Percentiles rank a stretch among this genome's conserved stretches.
phyloP scores from a whole-genome alignment of 768 basidiomycete genomes.

The Tricholoma flavovirens region DNA sequence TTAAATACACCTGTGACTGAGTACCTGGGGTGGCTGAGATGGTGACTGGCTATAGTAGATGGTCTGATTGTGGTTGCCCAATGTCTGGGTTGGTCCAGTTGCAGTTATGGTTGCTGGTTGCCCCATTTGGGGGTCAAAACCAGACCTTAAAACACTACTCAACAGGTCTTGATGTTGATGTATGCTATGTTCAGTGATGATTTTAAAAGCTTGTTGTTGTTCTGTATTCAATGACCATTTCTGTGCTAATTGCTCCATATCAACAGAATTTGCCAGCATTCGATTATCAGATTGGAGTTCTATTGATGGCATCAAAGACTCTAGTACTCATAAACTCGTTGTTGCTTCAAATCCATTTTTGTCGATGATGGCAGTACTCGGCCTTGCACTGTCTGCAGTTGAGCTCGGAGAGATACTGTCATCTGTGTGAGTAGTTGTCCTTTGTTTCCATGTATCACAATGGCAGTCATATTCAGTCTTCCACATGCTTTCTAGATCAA shows the following conservation, averaged over 20 bases:
- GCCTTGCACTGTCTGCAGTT: background rate
- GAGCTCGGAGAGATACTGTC: background rate
- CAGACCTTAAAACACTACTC: too few relatives aligned
- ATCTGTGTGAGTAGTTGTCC: background rate
- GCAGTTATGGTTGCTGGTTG: too few relatives aligned
- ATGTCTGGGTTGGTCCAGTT: too few relatives aligned
- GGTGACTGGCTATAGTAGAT: too few relatives aligned
- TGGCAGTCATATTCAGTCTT: background rate
- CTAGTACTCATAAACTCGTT: background rate
- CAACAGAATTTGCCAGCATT: background rate
- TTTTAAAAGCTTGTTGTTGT: too few relatives aligned
- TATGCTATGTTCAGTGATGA: constrained; percentile 21
- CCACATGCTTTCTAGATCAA: background rate
- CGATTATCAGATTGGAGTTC: background rate
- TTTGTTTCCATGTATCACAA: background rate
- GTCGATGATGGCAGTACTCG: background rate
- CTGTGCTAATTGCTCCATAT: constrained; percentile 14
- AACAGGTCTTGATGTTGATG: background rate
- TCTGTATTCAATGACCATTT: constrained; percentile 29
- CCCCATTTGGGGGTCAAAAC: too few relatives aligned
- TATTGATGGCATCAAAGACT: background rate
- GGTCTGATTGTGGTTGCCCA: too few relatives aligned
- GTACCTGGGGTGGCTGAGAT: too few relatives aligned
- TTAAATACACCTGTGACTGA: too few relatives aligned
- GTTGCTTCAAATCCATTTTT: background rate